A percentile compares a stretch with the other conserved stretches of the same genome.
phyloP scores from a whole-genome alignment of 75 land plant species.

The Ceratopteris richardii region DNA sequence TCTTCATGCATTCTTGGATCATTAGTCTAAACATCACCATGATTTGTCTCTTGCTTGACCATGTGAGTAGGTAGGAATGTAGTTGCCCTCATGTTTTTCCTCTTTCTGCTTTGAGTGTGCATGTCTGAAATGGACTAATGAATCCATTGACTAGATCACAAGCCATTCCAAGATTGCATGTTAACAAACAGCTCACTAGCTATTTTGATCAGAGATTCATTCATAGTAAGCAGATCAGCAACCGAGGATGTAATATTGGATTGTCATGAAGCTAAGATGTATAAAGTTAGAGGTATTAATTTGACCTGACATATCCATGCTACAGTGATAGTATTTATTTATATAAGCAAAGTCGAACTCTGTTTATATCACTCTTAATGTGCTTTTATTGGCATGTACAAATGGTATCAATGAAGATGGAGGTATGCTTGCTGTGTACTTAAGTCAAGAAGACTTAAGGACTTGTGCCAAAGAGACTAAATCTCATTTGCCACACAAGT shows the following conservation, averaged over 20 bases:
- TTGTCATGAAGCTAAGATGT: conserved; percentile 47
- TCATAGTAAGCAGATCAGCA: conserved; percentile 44
- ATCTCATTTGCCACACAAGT: too few relatives aligned
- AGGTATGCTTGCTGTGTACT: conserved; percentile 97
- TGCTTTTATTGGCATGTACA: conserved; percentile 49
- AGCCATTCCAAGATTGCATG: conserved; percentile 69
- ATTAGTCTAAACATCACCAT: too few relatives aligned
- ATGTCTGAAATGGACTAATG: conserved; percentile 44
- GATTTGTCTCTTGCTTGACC: too few relatives aligned
- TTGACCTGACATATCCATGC: conserved; percentile 77
- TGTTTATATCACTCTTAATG: conserved; percentile 73
- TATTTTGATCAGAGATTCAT: conserved; percentile 68
- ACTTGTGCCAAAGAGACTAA: too few relatives aligned
- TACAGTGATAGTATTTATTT: conserved; percentile 75
- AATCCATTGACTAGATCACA: conserved; percentile 61
- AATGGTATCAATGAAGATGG: conserved; percentile 93
- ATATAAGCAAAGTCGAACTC: conserved; percentile 71
- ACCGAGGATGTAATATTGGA: conserved; percentile 13
- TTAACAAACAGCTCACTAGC: conserved; percentile 58
- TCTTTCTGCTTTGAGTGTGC: too few relatives aligned
- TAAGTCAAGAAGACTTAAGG: too few relatives aligned
- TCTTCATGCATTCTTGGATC: too few relatives aligned
- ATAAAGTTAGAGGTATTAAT: conserved; percentile 57
- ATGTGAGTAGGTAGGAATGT: too few relatives aligned
- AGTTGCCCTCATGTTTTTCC: too few relatives aligned